Evolutionary conservation across 768 basidiomycete genomes (phyloP).

Genomic region (Botryobasidium botryosum): DNA sequence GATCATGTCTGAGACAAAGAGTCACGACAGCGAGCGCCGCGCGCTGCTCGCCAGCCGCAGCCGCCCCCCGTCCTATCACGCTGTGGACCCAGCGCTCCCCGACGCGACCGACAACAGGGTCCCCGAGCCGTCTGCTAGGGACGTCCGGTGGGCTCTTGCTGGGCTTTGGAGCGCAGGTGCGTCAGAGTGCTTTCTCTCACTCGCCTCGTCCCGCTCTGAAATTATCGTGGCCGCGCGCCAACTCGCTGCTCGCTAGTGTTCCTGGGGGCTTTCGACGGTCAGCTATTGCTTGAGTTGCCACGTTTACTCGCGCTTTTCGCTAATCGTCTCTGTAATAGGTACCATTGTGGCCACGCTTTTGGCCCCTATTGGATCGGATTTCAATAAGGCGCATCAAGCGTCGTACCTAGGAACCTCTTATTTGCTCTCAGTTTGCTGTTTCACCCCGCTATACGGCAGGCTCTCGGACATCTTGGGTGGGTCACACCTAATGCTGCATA

Average conservation of each 20-base stretch:
- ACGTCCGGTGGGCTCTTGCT: slow-evolving; percentile 55
- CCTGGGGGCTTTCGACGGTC: slow-evolving; percentile 73
- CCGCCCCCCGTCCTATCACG: too few species aligned
- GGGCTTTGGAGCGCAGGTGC: slow-evolving; percentile 53
- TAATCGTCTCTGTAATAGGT: slow-evolving; percentile 30
- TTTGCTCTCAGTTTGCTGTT: slow-evolving; percentile 75
- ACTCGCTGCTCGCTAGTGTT: too few species aligned
- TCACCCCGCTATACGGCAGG: slow-evolving; percentile 81
- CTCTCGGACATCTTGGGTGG: slow-evolving; percentile 64
- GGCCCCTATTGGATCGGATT: slow-evolving; percentile 72
- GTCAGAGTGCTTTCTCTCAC: background rate
- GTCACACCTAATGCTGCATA: too few species aligned
- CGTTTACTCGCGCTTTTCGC: slow-evolving; percentile 10
- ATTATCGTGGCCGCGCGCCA: too few species aligned
- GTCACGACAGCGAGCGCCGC: too few species aligned
- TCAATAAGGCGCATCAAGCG: slow-evolving; percentile 46
- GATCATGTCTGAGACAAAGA: too few species aligned
- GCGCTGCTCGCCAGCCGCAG: too few species aligned
- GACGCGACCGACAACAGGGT: too few species aligned
- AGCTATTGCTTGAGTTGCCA: slow-evolving; percentile 13
- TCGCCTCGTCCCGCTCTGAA: slow-evolving; percentile 7
- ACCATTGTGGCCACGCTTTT: slow-evolving; percentile 78
- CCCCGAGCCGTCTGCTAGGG: too few species aligned
- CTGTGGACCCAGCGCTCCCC: too few species aligned
- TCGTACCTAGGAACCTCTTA: slow-evolving; percentile 84